Evolutionary conservation across 1,284 basidiomycete species (phyloP).

Genomic region (Bjerkandera adusta): DNA sequence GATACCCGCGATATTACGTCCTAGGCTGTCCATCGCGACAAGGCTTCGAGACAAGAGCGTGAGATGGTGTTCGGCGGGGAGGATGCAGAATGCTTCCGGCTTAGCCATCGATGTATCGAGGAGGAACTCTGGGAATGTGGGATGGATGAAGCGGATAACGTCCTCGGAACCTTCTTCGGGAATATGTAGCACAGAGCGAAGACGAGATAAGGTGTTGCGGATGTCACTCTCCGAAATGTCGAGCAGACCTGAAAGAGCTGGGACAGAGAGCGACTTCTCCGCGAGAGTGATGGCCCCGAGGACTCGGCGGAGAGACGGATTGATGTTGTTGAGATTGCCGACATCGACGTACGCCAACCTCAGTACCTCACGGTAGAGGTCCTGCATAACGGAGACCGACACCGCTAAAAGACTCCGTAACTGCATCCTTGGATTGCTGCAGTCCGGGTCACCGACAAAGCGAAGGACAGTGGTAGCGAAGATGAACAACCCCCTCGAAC

Average conservation of each 20-base stretch:
- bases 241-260: not conserved
- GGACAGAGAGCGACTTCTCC: not conserved
- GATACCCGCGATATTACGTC: no score
- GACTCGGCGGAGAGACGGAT: not conserved
- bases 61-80: no score
- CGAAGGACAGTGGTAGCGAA: constrained; percentile 2
- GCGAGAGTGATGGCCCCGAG: not conserved
- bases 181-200: constrained; percentile 11
- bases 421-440: not conserved
- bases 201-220: constrained; percentile 2
- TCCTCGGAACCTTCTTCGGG: no score
- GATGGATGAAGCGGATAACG: constrained; percentile 19
- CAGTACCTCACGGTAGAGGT: not conserved
- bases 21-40: no score
- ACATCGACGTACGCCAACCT: not conserved
- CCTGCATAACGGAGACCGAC: no score
- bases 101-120: no score
- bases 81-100: no score
- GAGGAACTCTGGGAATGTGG: constrained; percentile 22
- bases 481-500: not conserved
- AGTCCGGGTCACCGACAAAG: constrained; percentile 8
- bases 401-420: not conserved
- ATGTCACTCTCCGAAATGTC: not conserved
- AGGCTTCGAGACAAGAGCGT: no score
- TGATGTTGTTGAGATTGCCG: not conserved